Conservation (phyloP, 805 yeast genomes). For the Candida khao-thaluensis region DNA sequence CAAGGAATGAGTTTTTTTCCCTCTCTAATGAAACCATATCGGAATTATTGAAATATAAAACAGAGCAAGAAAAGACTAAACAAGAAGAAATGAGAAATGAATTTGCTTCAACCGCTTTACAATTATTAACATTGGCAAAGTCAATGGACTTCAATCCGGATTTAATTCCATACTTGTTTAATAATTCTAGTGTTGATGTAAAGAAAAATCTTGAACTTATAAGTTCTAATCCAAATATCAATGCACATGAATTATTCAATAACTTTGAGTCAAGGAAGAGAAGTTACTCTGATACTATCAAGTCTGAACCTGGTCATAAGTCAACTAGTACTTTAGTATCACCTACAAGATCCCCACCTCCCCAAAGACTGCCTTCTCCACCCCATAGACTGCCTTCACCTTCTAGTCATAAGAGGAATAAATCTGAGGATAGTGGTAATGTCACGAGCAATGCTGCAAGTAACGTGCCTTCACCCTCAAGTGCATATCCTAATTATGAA, state of each 20-base stretch:
- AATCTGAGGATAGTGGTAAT: conserved; percentile 25
- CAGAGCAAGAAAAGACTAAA: conserved; percentile 44
- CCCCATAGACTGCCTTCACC: conserved; percentile 28
- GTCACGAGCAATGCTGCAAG: conserved; percentile 11
- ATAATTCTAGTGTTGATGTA: conserved; percentile 14
- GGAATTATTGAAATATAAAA: conserved; percentile 34
- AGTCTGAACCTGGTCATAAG: conserved; percentile 6
- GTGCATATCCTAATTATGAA: conserved; percentile 7
- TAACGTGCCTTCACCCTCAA: conserved; percentile 16
- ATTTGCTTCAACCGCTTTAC: conserved; percentile 32
- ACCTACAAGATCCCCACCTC: conserved; percentile 29
- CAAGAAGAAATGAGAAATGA: conserved; percentile 36
- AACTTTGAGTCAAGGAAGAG: conserved; percentile 16
- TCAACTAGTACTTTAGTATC: conserved; percentile 22
- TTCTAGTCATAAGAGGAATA: conserved; percentile 21
- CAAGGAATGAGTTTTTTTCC: conserved; percentile 24
- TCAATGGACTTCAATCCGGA: conserved; percentile 35
- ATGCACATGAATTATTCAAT: conserved; percentile 15
- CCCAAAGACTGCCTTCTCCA: conserved; percentile 23
- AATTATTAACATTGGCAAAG: conserved; percentile 33
- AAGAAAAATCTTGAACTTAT: conserved; percentile 17
- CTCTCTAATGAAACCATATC: conserved; percentile 33
- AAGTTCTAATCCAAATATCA: conserved; percentile 18
- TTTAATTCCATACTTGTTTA: conserved; percentile 36
- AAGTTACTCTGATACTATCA: conserved; percentile 25